Base-by-base conservation (phyloP, 1,284 basidiomycete genomes). In the Schizophyllum commune region DNA sequence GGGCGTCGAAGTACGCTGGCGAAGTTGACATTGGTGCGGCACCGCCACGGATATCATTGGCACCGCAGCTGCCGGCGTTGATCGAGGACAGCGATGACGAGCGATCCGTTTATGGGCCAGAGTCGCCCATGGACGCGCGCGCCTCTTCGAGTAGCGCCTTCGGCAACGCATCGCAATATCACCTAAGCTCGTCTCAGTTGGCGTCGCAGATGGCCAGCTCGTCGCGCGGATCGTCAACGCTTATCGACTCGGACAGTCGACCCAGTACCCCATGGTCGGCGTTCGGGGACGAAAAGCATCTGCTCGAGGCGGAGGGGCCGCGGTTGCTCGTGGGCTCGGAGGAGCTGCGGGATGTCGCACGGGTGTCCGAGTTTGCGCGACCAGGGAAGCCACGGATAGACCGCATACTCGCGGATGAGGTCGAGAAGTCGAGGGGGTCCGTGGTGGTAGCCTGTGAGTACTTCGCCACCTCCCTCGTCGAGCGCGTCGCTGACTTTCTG, bases 321-420 rank as follows among this genome's bases (percentile, higher is more conserved):
- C 63, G 34, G 52, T 61, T 90, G 19, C 80, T 84, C 69, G 74
- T 92, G 60, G 84, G 88, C 64, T 80, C 81, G 52, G 75, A 79
- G 56, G 92, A 95, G 70, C 79, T 86, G 65, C 74, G 77, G 11
- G 91, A 93, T 64, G 78, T 92, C 65, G 78, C 78, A 21, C 69
- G 83, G 17, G 76, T 94, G 52, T 80, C 88, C 8, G 91, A 93
- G 72, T 77, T 84, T 60, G 88, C 88, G 9, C 77, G 84, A 54
- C 82, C 84, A 1, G 92, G 92, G 0, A 85, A 86, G 67, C 92
- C 92, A n/a, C 86, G 83, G 66, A 71, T 92, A 56, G 82, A 85
- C 57, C 74, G 79, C 56, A 83, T 92, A 55, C 70, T 93, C 17
- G 77, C 79, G 13, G 86, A 89, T 60, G 91, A 92, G 70, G 81